phyloP scores from a whole-genome alignment of 2,329 filamentous ascomycete species.

The Epichloe bromicola region DNA sequence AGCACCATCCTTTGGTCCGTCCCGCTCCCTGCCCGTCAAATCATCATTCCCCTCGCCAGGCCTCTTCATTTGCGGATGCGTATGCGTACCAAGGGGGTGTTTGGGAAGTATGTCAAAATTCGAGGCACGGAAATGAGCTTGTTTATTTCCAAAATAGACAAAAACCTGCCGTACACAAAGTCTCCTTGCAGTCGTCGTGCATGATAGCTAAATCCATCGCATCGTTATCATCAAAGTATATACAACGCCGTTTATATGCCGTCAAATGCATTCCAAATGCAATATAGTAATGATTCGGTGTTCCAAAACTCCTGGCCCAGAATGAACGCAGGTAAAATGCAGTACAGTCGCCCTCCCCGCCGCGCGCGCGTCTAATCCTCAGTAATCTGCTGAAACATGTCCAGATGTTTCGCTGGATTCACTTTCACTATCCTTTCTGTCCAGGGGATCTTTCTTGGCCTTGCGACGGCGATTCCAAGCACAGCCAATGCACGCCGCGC shows the following conservation, averaged over 20 bases:
- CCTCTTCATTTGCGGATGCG: constrained; percentile 10
- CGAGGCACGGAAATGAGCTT: constrained; percentile 6
- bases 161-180: background rate
- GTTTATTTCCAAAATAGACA: constrained; percentile 5
- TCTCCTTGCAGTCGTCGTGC: background rate
- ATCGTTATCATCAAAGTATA: background rate
- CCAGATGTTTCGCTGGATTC: background rate
- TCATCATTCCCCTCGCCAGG: background rate
- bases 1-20: background rate
- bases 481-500: background rate
- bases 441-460: background rate
- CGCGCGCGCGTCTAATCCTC: background rate
- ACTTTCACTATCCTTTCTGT: background rate
- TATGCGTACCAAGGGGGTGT: constrained; percentile 8
- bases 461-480: background rate
- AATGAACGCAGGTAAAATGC: background rate
- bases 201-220: background rate
- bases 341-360: no score
- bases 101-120: constrained; percentile 11
- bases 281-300: background rate
- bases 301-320: background rate
- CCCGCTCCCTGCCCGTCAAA: background rate
- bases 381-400: background rate
- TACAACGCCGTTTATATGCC: background rate
- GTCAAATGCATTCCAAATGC: background rate